Evolutionary conservation across 192 early-diverging fungal species (phyloP).

Genomic region (Diversispora epigaea): DNA sequence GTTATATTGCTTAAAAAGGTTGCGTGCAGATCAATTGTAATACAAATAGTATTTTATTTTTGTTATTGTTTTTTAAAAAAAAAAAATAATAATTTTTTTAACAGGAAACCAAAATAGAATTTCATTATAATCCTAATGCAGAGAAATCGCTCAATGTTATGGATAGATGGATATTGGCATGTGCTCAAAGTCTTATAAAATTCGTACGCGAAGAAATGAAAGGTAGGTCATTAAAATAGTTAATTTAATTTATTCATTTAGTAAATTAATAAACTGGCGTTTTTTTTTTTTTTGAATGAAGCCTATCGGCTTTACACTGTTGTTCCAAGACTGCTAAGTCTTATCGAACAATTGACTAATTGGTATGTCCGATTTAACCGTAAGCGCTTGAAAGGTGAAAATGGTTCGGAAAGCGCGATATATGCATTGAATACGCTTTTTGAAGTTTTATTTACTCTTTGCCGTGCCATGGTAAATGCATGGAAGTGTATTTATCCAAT

Average conservation of each 20-base stretch:
- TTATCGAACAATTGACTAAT: conserved; percentile 96
- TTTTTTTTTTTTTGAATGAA: not conserved
- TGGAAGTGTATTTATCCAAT: conserved; percentile 1
- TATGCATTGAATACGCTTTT: conserved; percentile 91
- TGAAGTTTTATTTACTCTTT: conserved; percentile 92
- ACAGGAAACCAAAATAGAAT: conserved; percentile 49
- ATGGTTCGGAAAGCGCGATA: conserved; percentile 80
- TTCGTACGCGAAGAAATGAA: conserved; percentile 93
- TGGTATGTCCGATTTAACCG: conserved; percentile 99
- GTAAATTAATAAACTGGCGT: not conserved
- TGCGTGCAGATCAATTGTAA: not conserved
- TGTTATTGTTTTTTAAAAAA: not conserved
- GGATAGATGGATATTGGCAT: conserved; percentile 98
- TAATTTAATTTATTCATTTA: not conserved
- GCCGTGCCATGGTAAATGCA: conserved; percentile 76
- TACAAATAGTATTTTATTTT: not conserved
- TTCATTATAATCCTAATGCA: conserved; percentile 72
- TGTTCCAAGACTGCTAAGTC: conserved; percentile 82
- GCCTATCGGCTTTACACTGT: conserved; percentile 97
- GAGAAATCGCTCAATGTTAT: conserved; percentile 85
- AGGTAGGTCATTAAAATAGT: conserved; percentile 30
- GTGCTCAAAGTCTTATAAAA: conserved; percentile 89
- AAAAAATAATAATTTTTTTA: not conserved
- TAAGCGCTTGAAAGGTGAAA: conserved; percentile 93
- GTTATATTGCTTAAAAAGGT: conserved; percentile 87